Conservation (phyloP, 495 filamentous ascomycete genomes). For the Xylaria acuta region DNA sequence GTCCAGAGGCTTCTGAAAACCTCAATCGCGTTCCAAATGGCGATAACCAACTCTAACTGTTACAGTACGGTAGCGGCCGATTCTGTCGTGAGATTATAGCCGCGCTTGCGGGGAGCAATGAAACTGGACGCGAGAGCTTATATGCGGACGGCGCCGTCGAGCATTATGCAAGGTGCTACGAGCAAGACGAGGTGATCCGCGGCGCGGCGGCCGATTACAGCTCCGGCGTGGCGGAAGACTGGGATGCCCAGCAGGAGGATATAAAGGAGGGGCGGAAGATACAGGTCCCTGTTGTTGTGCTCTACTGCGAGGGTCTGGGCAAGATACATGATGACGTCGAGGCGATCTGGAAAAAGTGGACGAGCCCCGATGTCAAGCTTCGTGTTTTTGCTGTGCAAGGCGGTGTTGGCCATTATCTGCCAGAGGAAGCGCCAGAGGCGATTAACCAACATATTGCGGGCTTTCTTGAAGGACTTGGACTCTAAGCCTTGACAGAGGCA, state of each 20-base stretch:
- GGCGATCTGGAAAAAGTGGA: slow-evolving; percentile 56
- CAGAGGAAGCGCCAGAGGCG: slow-evolving; percentile 56
- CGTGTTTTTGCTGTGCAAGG: slow-evolving; percentile 40
- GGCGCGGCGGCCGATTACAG: slow-evolving; percentile 56
- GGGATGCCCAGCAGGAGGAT: slow-evolving; percentile 50
- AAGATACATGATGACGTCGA: slow-evolving; percentile 44
- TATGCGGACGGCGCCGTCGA: slow-evolving; percentile 36
- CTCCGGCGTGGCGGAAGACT: slow-evolving; percentile 50
- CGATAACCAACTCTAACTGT: too few relatives aligned
- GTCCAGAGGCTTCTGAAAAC: too few relatives aligned
- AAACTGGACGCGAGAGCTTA: slow-evolving; percentile 25
- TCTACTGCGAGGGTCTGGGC: slow-evolving; percentile 57
- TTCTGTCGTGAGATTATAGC: slow-evolving; percentile 43
- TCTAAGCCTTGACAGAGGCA: neutral
- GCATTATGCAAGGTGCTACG: slow-evolving; percentile 51
- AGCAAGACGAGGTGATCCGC: slow-evolving; percentile 43
- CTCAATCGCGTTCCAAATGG: too few relatives aligned
- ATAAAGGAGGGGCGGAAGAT: slow-evolving; percentile 53
- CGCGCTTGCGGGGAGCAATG: slow-evolving; percentile 39
- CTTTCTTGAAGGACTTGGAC: slow-evolving; percentile 33
- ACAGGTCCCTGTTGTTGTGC: slow-evolving; percentile 43
- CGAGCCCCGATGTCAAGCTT: slow-evolving; percentile 39
- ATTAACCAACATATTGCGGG: slow-evolving; percentile 39
- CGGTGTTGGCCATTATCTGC: slow-evolving; percentile 58
- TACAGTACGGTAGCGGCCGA: slow-evolving; percentile 43